Base-by-base conservation (phyloP, 306 rosid genomes). In the Trichosanthes cucumerina region DNA sequence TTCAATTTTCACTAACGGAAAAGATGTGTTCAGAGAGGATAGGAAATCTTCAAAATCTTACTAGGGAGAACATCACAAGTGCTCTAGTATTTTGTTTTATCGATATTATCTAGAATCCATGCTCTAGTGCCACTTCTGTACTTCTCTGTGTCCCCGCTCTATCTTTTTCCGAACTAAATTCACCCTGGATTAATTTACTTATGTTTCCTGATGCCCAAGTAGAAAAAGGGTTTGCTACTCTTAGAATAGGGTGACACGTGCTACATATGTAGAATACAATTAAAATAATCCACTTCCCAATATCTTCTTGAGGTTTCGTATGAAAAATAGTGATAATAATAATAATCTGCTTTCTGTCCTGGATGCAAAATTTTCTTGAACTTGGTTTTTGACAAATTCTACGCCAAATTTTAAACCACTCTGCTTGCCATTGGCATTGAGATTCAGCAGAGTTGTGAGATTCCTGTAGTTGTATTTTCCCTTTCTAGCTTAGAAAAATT, bases 371-470 rank as follows among this genome's bases (percentile, higher is more conserved):
- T 23, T 70, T 19, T 41, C 7, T 46, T 21, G 36, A 21, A 4
- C 12, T 68, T 36, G 33, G 50, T 39, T 4, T 68, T 39, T 39
- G 50, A 68, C 49, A 68, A 39, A 44, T 9, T 13, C 19, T 21
- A 70, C 21, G 3, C 53, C 23, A 24, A 23, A 46, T 46, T 15
- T 47, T 28, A 73, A 73, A 73, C 38, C 56, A 18, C 10, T 65
- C 33, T 71, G 38, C 57, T 4, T 73, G 43, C 59, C 60, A 72
- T 68, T 80, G 74, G 26, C 34, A 19, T 14, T 59, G 59, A 43
- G 77, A 79, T 50, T 81, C 79, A 31, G 34, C 64, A 76, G 46
- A 52, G 23, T 34, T 74, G 18, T 71, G 65, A 74, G 64, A 84
- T 65, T 34, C 46, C 16, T 80, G 39, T 47, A 21, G 66, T 47